Percentiles rank a stretch among this genome's conserved stretches.
These are phyloP conservation scores for Lactifluus pinguis DNA, from an alignment of 768 basidiomycete species.

Conservation along the genomic window DNA sequence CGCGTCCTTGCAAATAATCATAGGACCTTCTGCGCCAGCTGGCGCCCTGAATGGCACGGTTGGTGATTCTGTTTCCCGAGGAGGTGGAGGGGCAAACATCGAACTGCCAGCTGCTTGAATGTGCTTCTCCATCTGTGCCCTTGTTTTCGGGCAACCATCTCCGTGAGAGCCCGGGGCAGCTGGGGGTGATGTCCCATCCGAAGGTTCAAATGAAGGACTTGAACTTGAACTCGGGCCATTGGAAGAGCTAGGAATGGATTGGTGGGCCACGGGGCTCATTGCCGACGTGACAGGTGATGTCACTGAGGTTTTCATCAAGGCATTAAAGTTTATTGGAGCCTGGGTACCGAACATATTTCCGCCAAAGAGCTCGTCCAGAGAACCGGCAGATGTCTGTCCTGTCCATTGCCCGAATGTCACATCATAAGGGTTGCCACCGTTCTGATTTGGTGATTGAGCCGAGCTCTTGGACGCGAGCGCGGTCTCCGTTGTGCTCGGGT, in stretches of 20 bases:
- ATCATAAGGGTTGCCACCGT: slow-evolving; percentile 31
- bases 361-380: slow-evolving; percentile 40
- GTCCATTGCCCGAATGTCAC: slow-evolving; percentile 33
- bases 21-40: slow-evolving; percentile 37
- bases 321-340: slow-evolving; percentile 15
- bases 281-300: slow-evolving; percentile 23
- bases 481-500: slow-evolving; percentile 26
- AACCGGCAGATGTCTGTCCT: slow-evolving; percentile 25
- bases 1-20: slow-evolving; percentile 59
- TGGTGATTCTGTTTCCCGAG: slow-evolving; percentile 1
- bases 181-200: slow-evolving; percentile 17
- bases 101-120: slow-evolving; percentile 53
- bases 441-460: slow-evolving; percentile 4
- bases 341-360: slow-evolving; percentile 29
- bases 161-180: slow-evolving; percentile 13
- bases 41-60: slow-evolving; percentile 30
- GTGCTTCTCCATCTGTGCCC: slow-evolving; percentile 39
- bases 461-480: slow-evolving; percentile 13
- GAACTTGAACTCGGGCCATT: slow-evolving; percentile 16
- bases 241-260: slow-evolving; percentile 19
- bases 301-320: slow-evolving; percentile 12
- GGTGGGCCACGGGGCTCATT: slow-evolving; percentile 52
- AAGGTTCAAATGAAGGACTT: slow-evolving; percentile 20
- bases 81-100: slow-evolving; percentile 35
- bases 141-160: slow-evolving; percentile 43